phyloP scores from a whole-genome alignment of 805 yeast species.

The Saturnispora gosingensis region DNA sequence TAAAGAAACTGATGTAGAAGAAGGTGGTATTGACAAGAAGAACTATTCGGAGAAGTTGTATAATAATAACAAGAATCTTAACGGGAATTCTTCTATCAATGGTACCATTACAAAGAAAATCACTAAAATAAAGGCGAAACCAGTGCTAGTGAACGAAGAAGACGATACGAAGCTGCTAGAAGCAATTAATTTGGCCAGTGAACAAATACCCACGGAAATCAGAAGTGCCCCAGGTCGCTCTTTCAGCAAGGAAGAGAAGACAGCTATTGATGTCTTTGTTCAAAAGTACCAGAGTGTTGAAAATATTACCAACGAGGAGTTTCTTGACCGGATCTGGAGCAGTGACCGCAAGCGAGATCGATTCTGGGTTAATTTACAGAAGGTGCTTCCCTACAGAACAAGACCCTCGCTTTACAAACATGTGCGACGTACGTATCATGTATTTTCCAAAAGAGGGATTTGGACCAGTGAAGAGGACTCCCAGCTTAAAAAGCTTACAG shows the following conservation, averaged over 20 bases:
- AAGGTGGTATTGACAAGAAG: neutral
- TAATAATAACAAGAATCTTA: neutral
- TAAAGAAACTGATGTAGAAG: neutral
- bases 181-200: conserved; percentile 7
- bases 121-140: neutral
- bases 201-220: conserved; percentile 37
- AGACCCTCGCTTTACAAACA: conserved; percentile 89
- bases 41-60: neutral
- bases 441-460: conserved; percentile 78
- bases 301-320: conserved; percentile 52
- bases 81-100: neutral
- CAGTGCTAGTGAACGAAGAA: neutral
- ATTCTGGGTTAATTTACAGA: conserved; percentile 79
- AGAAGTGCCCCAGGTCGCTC: conserved; percentile 31
- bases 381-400: conserved; percentile 75
- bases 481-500: conserved; percentile 50
- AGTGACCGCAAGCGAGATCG: conserved; percentile 76
- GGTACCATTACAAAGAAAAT: neutral
- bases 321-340: conserved; percentile 83
- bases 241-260: conserved; percentile 58
- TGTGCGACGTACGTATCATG: conserved; percentile 81
- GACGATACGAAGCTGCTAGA: neutral
- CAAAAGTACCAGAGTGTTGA: conserved; percentile 57
- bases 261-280: conserved; percentile 65
- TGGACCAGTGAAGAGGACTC: conserved; percentile 84